Percentiles rank a stretch among this genome's conserved stretches.
These are phyloP conservation scores for Pichia nanzhaoensis DNA, from an alignment of 805 yeast genomes.

Conservation along the genomic window DNA sequence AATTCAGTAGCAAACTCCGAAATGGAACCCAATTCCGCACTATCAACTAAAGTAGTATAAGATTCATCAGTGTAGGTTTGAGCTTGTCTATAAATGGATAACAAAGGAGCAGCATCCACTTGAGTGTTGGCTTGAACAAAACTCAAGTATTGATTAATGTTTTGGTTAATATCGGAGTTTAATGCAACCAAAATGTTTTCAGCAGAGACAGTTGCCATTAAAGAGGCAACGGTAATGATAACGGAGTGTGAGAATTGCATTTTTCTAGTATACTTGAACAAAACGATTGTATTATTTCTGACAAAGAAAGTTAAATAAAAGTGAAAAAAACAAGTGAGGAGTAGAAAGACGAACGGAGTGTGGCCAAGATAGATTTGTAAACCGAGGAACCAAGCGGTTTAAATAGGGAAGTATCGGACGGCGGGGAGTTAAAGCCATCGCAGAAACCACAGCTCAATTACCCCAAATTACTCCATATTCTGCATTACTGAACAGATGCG, in stretches of 20 bases:
- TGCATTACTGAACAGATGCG: too few species aligned
- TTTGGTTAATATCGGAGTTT: constrained; percentile 30
- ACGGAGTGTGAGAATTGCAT: constrained; percentile 21
- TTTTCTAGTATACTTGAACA: not conserved
- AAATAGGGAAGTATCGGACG: too few species aligned
- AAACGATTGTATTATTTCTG: not conserved
- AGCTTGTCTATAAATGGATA: constrained; percentile 29
- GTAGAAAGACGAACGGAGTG: too few species aligned
- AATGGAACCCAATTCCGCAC: constrained; percentile 13
- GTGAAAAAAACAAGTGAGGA: too few species aligned
- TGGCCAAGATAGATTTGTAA: too few species aligned
- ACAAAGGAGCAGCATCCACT: constrained; percentile 27
- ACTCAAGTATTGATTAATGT: constrained; percentile 29
- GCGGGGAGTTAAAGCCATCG: too few species aligned
- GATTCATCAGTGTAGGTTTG: constrained; percentile 34
- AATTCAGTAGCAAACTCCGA: constrained; percentile 27
- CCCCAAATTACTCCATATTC: too few species aligned
- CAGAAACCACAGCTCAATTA: too few species aligned
- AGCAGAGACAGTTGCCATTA: constrained; percentile 18
- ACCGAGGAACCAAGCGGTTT: too few species aligned
- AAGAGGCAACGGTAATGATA: constrained; percentile 18
- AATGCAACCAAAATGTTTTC: constrained; percentile 32
- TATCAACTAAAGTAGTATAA: constrained; percentile 36
- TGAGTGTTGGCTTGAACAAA: constrained; percentile 26
- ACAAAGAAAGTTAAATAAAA: not conserved